Evolutionary conservation across 2,329 filamentous ascomycete species (phyloP).

Genomic region (Epichloe gansuensis): DNA sequence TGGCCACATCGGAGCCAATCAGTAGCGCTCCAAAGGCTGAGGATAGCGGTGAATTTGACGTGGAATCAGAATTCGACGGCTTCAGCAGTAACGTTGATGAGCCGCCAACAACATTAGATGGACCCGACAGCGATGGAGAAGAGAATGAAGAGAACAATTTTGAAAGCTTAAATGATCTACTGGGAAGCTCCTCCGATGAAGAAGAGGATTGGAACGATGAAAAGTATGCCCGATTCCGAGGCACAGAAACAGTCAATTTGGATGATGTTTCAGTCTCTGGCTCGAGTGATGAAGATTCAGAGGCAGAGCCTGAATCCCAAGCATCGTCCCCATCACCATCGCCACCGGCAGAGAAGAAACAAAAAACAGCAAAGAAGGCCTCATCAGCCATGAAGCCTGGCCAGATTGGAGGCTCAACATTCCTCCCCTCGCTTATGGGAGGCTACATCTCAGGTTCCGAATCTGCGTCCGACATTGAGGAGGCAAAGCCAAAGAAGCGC

Average conservation of each 20-base stretch:
- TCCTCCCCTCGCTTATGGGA: constrained; percentile 64
- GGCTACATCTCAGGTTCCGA: constrained; percentile 71
- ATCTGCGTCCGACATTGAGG: constrained; percentile 53
- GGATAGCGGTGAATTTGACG: constrained; percentile 9
- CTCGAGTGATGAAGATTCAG: constrained; percentile 16
- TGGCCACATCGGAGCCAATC: background rate
- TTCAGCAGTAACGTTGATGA: constrained; percentile 21
- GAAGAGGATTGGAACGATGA: constrained; percentile 27
- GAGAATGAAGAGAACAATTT: constrained; percentile 21
- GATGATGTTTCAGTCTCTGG: constrained; percentile 28
- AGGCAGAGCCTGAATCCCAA: constrained; percentile 14
- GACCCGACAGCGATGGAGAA: constrained; percentile 13
- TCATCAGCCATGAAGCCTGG: constrained; percentile 10
- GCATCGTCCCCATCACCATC: constrained; percentile 17
- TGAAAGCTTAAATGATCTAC: constrained; percentile 31
- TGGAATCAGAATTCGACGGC: constrained; percentile 25
- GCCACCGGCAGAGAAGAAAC: constrained; percentile 13
- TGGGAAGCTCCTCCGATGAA: constrained; percentile 32
- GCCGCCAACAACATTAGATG: background rate
- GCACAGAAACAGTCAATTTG: constrained; percentile 23
- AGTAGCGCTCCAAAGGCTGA: constrained; percentile 11
- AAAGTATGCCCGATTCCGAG: constrained; percentile 17
- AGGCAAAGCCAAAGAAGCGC: constrained; percentile 53
- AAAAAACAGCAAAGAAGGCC: constrained; percentile 9
- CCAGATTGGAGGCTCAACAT: constrained; percentile 36